Conservation (phyloP, 495 filamentous ascomycete species). For the Immersiella caudata region DNA sequence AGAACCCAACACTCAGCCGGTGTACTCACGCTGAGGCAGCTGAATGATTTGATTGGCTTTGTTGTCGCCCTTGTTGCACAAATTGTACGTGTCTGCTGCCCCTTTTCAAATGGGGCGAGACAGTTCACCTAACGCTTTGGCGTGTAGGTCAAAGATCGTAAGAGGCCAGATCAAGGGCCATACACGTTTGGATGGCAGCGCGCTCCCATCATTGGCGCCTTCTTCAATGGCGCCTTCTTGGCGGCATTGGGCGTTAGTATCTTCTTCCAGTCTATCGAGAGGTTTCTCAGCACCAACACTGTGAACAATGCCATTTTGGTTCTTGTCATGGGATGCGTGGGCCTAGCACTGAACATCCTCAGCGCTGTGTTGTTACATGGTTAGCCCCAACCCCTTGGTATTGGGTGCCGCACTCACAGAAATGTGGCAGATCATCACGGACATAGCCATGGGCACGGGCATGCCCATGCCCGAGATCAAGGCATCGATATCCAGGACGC, state of each 20-base stretch:
- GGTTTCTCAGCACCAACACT: conserved; percentile 63
- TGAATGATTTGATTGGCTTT: conserved; percentile 90
- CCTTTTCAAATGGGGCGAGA: not conserved
- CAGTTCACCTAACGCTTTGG: not conserved
- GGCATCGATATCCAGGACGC: conserved; percentile 20
- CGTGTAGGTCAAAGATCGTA: conserved; percentile 7
- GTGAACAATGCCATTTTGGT: conserved; percentile 75
- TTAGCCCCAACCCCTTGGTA: conserved; percentile 17
- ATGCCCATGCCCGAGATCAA: conserved; percentile 40
- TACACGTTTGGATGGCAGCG: conserved; percentile 78
- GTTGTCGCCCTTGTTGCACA: conserved; percentile 83
- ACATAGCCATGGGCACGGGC: conserved; percentile 36
- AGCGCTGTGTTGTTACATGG: conserved; percentile 84
- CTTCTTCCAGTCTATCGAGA: conserved; percentile 87
- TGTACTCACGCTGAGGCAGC: conserved; percentile 43
- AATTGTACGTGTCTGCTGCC: conserved; percentile 52
- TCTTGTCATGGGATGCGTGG: conserved; percentile 79
- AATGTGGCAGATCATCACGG: conserved; percentile 37
- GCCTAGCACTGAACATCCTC: conserved; percentile 79
- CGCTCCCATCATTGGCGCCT: conserved; percentile 86
- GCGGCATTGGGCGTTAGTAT: conserved; percentile 89
- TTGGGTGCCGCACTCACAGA: not conserved
- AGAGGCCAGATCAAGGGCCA: not conserved
- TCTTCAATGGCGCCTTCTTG: conserved; percentile 95
- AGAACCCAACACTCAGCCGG: not conserved